Conservation (phyloP, 345 rosid genomes). For the Eutrema heterophyllum region DNA sequence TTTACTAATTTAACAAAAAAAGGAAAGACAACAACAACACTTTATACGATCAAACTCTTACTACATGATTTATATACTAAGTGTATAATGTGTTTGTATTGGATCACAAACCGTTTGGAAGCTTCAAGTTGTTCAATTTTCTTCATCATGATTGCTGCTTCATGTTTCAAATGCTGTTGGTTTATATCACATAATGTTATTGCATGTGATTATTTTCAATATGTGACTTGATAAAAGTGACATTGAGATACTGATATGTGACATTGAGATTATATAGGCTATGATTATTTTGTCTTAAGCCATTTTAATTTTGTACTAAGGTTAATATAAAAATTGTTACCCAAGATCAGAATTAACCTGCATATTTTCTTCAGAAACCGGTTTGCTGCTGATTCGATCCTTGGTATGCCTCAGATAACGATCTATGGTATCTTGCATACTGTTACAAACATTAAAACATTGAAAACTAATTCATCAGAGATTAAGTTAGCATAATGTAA, state of each 20-base stretch:
- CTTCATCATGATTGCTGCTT: constrained; percentile 66
- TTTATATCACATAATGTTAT: constrained; percentile 26
- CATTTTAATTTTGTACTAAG: background rate
- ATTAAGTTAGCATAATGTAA: background rate
- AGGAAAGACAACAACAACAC: background rate
- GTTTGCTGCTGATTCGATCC: constrained; percentile 35
- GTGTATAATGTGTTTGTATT: background rate
- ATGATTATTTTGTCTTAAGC: background rate
- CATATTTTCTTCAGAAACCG: constrained; percentile 37
- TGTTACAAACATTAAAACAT: constrained; percentile 19
- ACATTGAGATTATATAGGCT: background rate
- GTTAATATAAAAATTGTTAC: background rate
- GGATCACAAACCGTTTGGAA: constrained; percentile 50
- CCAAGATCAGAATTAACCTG: constrained; percentile 33
- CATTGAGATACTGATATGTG: background rate
- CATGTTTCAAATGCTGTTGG: constrained; percentile 68
- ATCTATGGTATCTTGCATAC: constrained; percentile 49
- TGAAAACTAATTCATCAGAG: background rate
- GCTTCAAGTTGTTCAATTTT: constrained; percentile 76
- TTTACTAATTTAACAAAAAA: constrained; percentile 31
- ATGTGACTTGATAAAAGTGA: background rate
- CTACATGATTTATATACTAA: background rate
- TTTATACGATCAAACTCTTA: background rate
- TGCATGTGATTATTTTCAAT: constrained; percentile 16
- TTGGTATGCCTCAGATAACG: constrained; percentile 47